These are phyloP conservation scores for Umbellularia californica DNA, from an alignment of 164 flowering plant genomes.

Conservation along the genomic window DNA sequence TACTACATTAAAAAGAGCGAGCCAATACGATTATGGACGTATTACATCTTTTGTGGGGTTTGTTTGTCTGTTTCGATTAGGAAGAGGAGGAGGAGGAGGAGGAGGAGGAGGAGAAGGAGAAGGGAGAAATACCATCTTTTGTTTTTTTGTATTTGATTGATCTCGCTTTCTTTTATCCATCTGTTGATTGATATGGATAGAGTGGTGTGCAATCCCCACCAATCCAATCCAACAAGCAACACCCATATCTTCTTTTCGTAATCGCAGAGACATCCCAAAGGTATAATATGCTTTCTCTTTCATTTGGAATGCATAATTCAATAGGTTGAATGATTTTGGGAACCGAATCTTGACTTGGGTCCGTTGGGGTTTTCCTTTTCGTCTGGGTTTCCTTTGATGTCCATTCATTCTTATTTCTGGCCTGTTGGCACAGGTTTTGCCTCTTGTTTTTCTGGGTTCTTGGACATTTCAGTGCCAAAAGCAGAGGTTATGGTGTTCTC, in stretches of 20 bases:
- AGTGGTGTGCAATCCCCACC: background rate
- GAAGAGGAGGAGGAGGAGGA: too few species aligned
- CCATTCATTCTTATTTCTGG: background rate
- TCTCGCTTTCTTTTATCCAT: too few species aligned
- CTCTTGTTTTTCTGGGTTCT: too few species aligned
- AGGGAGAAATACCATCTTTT: too few species aligned
- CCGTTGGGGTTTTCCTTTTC: background rate
- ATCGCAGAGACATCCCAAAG: background rate
- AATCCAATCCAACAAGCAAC: slow-evolving; percentile 1
- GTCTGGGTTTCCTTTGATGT: background rate
- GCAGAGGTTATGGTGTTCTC: background rate
- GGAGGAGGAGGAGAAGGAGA: too few species aligned
- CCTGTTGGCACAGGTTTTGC: too few species aligned
- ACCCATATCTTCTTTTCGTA: background rate
- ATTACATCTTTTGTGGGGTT: too few species aligned
- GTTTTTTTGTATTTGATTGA: too few species aligned
- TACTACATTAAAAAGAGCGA: too few species aligned
- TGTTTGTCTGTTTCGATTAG: too few species aligned
- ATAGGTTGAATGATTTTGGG: background rate
- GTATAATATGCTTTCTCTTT: background rate
- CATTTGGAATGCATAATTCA: background rate
- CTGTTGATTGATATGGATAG: background rate
- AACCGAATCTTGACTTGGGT: background rate
- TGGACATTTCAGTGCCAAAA: background rate
- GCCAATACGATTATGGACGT: too few species aligned